Evolutionary conservation across 768 basidiomycete species (phyloP).

Genomic region (Tulasnella sp.): DNA sequence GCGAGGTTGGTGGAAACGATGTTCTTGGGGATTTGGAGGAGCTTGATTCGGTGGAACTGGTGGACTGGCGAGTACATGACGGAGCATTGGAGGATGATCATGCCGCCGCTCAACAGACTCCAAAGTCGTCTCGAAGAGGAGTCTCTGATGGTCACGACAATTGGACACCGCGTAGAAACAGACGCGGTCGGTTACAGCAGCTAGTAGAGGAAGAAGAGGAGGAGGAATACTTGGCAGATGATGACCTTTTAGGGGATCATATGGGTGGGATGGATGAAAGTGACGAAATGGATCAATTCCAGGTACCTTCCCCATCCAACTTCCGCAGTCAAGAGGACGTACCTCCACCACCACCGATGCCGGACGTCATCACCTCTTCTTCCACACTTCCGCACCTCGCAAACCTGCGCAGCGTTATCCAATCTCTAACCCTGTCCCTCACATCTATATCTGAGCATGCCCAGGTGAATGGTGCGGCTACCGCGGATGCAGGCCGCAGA

Average conservation of each 20-base stretch:
- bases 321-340: slow-evolving; percentile 31
- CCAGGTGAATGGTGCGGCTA: slow-evolving; percentile 74
- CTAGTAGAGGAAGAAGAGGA: slow-evolving; percentile 16
- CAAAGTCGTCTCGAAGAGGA: background rate
- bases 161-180: background rate
- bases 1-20: slow-evolving; percentile 65
- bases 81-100: slow-evolving; percentile 11
- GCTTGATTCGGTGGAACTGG: slow-evolving; percentile 36
- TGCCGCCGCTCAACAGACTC: slow-evolving; percentile 22
- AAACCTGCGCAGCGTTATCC: slow-evolving; percentile 58
- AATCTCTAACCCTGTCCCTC: slow-evolving; percentile 61
- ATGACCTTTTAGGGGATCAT: background rate
- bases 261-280: slow-evolving; percentile 26
- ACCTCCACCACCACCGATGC: slow-evolving; percentile 24
- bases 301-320: slow-evolving; percentile 41
- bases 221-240: background rate
- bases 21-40: slow-evolving; percentile 56
- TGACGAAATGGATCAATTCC: slow-evolving; percentile 26
- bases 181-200: slow-evolving; percentile 3
- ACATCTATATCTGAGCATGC: slow-evolving; percentile 73
- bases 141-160: background rate
- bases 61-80: slow-evolving; percentile 23
- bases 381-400: slow-evolving; percentile 51
- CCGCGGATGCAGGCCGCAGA: slow-evolving; percentile 75
- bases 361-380: slow-evolving; percentile 39